phyloP scores from a whole-genome alignment of 2,329 filamentous ascomycete species.

The Lojkania enalia region DNA sequence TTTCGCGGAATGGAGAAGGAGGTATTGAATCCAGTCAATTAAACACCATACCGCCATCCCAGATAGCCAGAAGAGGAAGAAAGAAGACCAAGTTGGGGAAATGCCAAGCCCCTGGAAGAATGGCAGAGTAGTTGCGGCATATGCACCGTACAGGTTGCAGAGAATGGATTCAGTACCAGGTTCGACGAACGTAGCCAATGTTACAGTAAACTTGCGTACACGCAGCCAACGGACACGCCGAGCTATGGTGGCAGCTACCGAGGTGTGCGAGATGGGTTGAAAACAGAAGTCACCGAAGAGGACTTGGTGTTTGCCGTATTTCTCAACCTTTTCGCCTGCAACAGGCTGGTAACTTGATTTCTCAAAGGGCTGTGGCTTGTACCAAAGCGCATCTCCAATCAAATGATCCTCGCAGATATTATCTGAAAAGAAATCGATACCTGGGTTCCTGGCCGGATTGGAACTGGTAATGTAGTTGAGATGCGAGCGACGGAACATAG shows the following conservation, averaged over 20 bases:
- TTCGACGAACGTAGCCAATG: conserved; percentile 85
- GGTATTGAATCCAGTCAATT: conserved; percentile 74
- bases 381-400: conserved; percentile 91
- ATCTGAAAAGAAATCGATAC: conserved; percentile 89
- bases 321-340: conserved; percentile 37
- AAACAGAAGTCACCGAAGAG: conserved; percentile 84
- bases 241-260: conserved; percentile 73
- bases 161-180: conserved; percentile 88
- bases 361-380: conserved; percentile 51
- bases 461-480: conserved; percentile 71
- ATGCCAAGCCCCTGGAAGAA: conserved; percentile 61
- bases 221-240: conserved; percentile 87
- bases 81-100: conserved; percentile 68
- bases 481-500: conserved; percentile 95
- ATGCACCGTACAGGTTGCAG: conserved; percentile 79
- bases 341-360: conserved; percentile 26
- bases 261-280: conserved; percentile 85
- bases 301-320: conserved; percentile 77
- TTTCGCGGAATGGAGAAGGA: conserved; percentile 71
- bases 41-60: conserved; percentile 72
- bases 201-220: conserved; percentile 92
- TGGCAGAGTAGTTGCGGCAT: conserved; percentile 73
- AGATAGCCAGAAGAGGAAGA: conserved; percentile 66
- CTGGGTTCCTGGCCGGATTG: conserved; percentile 58
- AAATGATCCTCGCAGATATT: conserved; percentile 98